Base-by-base conservation (phyloP, 2,329 filamentous ascomycete genomes). In the Emergomyces africanus region DNA sequence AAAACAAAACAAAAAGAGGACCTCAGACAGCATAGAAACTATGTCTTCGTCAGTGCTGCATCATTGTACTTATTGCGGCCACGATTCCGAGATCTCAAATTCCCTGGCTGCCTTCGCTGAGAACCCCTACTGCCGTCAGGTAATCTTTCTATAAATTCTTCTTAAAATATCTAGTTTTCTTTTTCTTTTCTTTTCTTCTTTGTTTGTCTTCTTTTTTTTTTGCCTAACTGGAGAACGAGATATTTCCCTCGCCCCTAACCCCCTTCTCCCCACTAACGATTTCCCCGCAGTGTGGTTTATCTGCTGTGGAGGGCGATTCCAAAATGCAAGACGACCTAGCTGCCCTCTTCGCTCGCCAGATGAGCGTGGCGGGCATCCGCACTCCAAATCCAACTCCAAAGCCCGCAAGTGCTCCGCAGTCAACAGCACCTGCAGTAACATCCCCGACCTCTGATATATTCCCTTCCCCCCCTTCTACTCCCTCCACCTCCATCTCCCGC, bases 261-360 rank as follows among this genome's bases (percentile, higher is more conserved):
- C 48, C 44, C 25, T 30, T 20, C 39, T 53, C 20, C 49, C 49
- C 35, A 58, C 55, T 60, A 49, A 71, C 64, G 28, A 41, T 35
- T 51, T 35, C 35, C 44, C 57, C 20, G 51, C 65, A 77, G 74
- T 75, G 74, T 63, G 72, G 74, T n/a, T 64, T 76, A 57, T 74
- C 73, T 39, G 70, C 67, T 37, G 69, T 68, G 4, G 73, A 75
- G 64, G 67, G 70, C 68, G 78, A 75, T 62, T 81, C 82, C 76
- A 83, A 87, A 72, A 81, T 84, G 67, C 85, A 91, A 70, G 88
- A 95, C 64, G 90, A 95, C 66, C 85, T 96, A 41, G 82, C 86
- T n/a, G 78, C 82, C 61, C 84, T 95, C 67, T 90, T 96, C 72
- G 81, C 87, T 57, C 84, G 83, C 65, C 88, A 88, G 70, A 81